Base-by-base conservation (phyloP, 768 basidiomycete genomes). In the Kwoniella heveanensis region DNA sequence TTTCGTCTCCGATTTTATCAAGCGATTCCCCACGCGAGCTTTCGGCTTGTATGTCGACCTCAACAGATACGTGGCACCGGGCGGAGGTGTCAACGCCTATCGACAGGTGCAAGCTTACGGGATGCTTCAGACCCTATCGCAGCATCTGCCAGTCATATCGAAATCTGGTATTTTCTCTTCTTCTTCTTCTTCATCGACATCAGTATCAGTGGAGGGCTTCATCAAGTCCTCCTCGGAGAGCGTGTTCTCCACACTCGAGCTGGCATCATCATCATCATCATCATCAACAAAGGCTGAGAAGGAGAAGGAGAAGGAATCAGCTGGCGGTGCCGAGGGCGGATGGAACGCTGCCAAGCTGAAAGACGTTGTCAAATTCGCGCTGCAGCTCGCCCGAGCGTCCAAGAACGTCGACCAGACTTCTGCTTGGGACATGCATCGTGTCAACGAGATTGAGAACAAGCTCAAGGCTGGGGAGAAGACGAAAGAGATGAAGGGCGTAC, bases 1-100 rank as follows among this genome's bases (percentile, higher is more conserved):
- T 50, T 93, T 93, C 82, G 88, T 97, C 82, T 83, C 86, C 51
- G 90, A 91, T 57, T 89, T 90, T 75, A 82, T 89, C 63, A 84
- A 84, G 21, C 86, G 89, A 39, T 85, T 85, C 78, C 87, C 90
- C 0, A 60, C 77, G 2, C 80, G 83, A 15, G 90, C 85, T 21
- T 92, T 91, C 90, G 76, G 68, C 36, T 78, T 92, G 22, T 85
- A 87, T 10, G 77, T 83, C 19, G 83, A 85, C 59, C 76, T 95
- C n/a, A 67, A 91, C 37, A 82, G 83, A 19, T 79, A 86, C 8
- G 77, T 71, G n/a, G 67, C 66, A 24, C 82, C 85, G 1, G 80
- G 76, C 30, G 85, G 85, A 60, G 85, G 88, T 3, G 84, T 90
- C 69, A 96, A 96, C 73, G 79, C 83, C 1, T 95, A 90, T 77